These are phyloP conservation scores for Boletus smithii DNA, from an alignment of 1,284 basidiomycete species.

Conservation along the genomic window DNA sequence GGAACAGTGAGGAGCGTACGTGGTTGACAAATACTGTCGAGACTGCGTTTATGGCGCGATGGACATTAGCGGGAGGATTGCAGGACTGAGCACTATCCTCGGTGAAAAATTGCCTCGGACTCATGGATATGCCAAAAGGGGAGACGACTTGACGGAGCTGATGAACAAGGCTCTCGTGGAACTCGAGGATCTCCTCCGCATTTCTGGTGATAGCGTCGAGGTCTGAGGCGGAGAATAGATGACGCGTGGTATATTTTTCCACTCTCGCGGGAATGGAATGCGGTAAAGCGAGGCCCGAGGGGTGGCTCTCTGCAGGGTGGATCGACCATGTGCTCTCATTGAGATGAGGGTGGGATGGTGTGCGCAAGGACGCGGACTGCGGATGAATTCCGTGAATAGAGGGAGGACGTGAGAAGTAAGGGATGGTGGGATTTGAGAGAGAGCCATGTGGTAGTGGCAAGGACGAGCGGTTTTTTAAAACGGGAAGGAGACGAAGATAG, in stretches of 20 bases:
- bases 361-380: slow-evolving; percentile 14
- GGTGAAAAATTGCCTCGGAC: slow-evolving; percentile 20
- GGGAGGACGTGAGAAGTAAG: slow-evolving; percentile 35
- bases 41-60: slow-evolving; percentile 52
- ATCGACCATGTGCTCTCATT: background rate
- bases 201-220: slow-evolving; percentile 66
- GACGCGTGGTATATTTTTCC: slow-evolving; percentile 38
- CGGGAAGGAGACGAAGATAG: slow-evolving; percentile 31
- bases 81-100: slow-evolving; percentile 7
- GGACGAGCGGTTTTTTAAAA: slow-evolving; percentile 37
- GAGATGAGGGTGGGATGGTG: slow-evolving; percentile 25
- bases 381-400: slow-evolving; percentile 27
- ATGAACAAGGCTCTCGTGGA: slow-evolving; percentile 70
- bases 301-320: slow-evolving; percentile 10
- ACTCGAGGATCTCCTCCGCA: slow-evolving; percentile 65
- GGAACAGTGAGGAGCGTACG: slow-evolving; percentile 39
- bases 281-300: background rate
- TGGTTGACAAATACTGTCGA: slow-evolving; percentile 65
- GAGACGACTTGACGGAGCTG: slow-evolving; percentile 56
- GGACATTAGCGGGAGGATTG: slow-evolving; percentile 13
- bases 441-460: slow-evolving; percentile 33
- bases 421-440: slow-evolving; percentile 42
- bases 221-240: slow-evolving; percentile 53
- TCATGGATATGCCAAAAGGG: slow-evolving; percentile 47
- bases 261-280: slow-evolving; percentile 29